These are phyloP conservation scores for Syncephalastrum monosporum DNA, from an alignment of 371 early-diverging fungal species.

Conservation along the genomic window DNA sequence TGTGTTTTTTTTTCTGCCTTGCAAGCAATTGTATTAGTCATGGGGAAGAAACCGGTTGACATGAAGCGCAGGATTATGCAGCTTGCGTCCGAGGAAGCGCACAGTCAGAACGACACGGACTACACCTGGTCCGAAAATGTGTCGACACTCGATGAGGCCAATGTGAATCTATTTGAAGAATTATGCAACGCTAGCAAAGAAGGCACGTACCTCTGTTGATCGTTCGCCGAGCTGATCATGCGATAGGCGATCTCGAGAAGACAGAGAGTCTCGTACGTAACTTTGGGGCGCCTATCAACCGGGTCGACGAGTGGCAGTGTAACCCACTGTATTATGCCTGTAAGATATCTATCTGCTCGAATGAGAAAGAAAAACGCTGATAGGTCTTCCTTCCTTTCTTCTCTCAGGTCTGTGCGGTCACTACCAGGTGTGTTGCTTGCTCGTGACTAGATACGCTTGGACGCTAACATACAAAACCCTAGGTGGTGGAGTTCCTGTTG, in stretches of 20 bases:
- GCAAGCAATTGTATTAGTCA: neutral
- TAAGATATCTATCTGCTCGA: constrained; percentile 12
- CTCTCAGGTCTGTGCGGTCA: constrained; percentile 34
- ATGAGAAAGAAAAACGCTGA: neutral
- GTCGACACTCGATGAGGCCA: constrained; percentile 13
- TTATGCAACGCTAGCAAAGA: constrained; percentile 35
- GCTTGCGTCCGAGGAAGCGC: constrained; percentile 15
- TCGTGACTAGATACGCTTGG: neutral
- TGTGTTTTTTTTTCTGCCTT: neutral
- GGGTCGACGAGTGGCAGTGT: constrained; percentile 38
- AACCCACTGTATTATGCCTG: constrained; percentile 43
- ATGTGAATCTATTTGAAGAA: constrained; percentile 29
- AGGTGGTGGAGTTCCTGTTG: constrained; percentile 15
- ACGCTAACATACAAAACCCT: neutral
- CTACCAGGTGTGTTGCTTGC: constrained; percentile 18
- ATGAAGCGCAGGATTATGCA: constrained; percentile 21
- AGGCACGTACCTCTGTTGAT: constrained; percentile 13
- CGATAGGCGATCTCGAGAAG: constrained; percentile 29
- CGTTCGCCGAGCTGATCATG: neutral
- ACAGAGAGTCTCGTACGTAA: constrained; percentile 34
- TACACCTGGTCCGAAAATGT: constrained; percentile 12
- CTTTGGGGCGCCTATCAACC: constrained; percentile 39
- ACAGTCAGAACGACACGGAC: neutral
- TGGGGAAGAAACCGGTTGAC: constrained; percentile 14
- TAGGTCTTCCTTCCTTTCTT: neutral